Evolutionary conservation across 495 filamentous ascomycete genomes (phyloP), one percentile per base, ranked within the genome.

Genomic region (Penicillium parvum): DNA sequence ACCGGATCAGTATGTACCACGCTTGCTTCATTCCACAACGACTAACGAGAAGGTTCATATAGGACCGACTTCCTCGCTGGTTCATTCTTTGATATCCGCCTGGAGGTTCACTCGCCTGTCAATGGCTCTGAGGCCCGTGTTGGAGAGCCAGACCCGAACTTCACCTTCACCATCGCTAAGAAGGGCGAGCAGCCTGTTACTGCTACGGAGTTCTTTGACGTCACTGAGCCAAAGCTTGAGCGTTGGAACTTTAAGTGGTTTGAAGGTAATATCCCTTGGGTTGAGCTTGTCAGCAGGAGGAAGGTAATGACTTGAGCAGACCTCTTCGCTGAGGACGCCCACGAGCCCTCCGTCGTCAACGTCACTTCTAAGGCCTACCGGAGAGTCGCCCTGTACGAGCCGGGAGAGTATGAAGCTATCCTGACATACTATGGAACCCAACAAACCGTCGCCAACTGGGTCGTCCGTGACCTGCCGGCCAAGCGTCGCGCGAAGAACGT

Each of bases 401-500:
- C 82, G 0, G 82, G 82, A 36, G 79, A 79, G 42, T 88, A 88
- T 57, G 78, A 75, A 20, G 84, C 85, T 15, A 84, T 77, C 10
- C 55, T 88, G 40, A 81, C 60, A 18, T 88, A 88, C 65, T 85
- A 84, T 55, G 74, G 73, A 27, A 73, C 73, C 9, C 69, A 72
- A 48, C 83, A 63, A 40, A 86, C 84, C 7, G 73, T 69, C 15
- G 84, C 83, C 1, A 78, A 72, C 45, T 88, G 84, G 84, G 55
- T 76, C 7, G 84, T 88, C 7, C 76, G 84, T n/a, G 78, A 82
- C 37, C 47, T 87, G 8, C 70, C 72, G 14, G 69, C 69, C 4
- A 68, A 69, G 60, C 79, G 83, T 55, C 83, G 77, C 64, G 78
- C 84, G 3, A 88, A 88, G 78, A 88, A 88, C 51, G 76, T 88